Conservation (phyloP, 2,329 filamentous ascomycete genomes). For the Neofusicoccum ribis region DNA sequence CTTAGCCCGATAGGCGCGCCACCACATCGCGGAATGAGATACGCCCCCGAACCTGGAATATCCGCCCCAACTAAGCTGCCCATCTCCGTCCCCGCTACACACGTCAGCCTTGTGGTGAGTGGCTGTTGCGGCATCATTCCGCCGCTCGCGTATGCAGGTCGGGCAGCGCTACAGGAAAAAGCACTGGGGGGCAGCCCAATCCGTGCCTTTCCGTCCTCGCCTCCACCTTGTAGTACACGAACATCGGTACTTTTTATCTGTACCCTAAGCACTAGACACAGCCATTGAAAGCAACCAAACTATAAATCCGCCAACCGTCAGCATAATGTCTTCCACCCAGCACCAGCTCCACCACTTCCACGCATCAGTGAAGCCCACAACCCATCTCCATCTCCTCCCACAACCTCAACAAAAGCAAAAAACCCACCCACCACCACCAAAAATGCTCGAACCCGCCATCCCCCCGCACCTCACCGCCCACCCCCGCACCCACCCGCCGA, state of each 20-base stretch:
- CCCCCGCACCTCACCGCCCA: slow-evolving; percentile 25
- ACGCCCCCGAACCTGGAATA: not conserved
- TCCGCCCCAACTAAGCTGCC: not conserved
- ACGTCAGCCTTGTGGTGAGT: not conserved
- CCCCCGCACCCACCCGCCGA: slow-evolving; percentile 25
- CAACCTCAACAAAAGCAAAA: not conserved
- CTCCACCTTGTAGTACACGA: too few relatives aligned
- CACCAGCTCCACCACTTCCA: too few relatives aligned
- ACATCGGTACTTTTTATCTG: too few relatives aligned
- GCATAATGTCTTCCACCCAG: too few relatives aligned
- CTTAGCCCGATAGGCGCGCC: too few relatives aligned
- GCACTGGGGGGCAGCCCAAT: not conserved
- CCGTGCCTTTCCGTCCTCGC: not conserved
- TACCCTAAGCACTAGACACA: too few relatives aligned
- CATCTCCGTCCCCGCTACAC: slow-evolving; percentile 4
- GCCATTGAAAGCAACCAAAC: too few relatives aligned
- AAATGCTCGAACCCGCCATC: slow-evolving; percentile 29
- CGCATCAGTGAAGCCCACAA: too few relatives aligned
- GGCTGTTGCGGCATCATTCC: slow-evolving; percentile 5
- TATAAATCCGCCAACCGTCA: too few relatives aligned
- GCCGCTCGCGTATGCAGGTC: not conserved
- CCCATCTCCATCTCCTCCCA: not conserved
- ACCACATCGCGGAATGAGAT: too few relatives aligned
- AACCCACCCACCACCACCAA: not conserved
- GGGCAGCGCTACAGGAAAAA: too few relatives aligned